Base-by-base conservation (phyloP, 1,139 yeast genomes). In the Yamadazyma trypodendri region DNA sequence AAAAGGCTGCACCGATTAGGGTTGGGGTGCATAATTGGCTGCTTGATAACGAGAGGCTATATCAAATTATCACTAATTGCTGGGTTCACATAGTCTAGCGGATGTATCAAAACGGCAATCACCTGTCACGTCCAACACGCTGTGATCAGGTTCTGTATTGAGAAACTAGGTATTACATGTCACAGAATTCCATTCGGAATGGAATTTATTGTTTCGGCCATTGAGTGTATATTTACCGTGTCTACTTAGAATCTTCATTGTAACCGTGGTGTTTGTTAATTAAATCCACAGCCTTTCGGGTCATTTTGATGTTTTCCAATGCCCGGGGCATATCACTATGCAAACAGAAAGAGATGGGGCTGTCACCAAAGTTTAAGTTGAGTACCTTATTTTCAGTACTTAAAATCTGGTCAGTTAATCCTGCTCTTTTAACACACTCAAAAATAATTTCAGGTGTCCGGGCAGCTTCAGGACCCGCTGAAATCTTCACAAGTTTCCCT, bases 271-370 rank as follows among this genome's bases (percentile, higher is more conserved):
- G 9, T 18, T 37, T 28, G 37, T 63, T 63, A 6, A 61, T 35
- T 22, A 40, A 42, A 39, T 61, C 63, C 31, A 62, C 45, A 0
- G 67, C 68, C 34, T 48, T 48, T 41, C 79, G 49, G 2, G 67
- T 60, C 9, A 43, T 48, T 33, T 49, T 49, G 13, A 61, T 52
- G 41, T 63, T 63, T 3, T 51, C 66, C 28, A 63, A 39, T 4
- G 68, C 68, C 8, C 56, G 52, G 1, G 69, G 67, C 64, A 64
- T 56, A 46, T 64, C 70, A 13, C 68, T 61, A 39, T 64, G 70
- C 23, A 64, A 44, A 44, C 70, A 64, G 12, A 62, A 52, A 36
- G 56, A 48, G 20, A 61, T 56, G 2, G 69, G 68, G 34, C 50
- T 44, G 1, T 46, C 50, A 4, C 49, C 55, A 35, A 57, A 63